Percentiles rank a stretch among this genome's conserved stretches.
Evolutionary conservation across 352 stramenopile species (phyloP).

Genomic region (Phytopythium helicoides): DNA sequence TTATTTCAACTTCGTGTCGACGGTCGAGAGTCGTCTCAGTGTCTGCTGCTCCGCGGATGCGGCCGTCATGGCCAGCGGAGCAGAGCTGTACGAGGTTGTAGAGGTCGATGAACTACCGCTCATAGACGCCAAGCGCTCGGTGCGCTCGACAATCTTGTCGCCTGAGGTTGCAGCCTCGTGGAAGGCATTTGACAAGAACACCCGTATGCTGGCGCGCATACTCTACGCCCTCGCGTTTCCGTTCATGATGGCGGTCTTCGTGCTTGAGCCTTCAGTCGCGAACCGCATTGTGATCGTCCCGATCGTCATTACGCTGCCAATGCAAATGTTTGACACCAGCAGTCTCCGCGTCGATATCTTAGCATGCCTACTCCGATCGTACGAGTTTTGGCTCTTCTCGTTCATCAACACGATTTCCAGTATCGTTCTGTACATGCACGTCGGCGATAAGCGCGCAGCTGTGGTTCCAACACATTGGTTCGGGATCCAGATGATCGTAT

Average conservation of each 20-base stretch:
- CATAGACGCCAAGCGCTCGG: constrained; percentile 9
- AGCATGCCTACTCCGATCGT: constrained; percentile 12
- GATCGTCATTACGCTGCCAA: constrained; percentile 1
- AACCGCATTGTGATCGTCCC: not conserved
- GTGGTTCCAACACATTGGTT: constrained; percentile 11
- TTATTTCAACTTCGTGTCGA: too few relatives aligned
- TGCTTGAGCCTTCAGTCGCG: not conserved
- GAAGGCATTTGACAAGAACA: not conserved
- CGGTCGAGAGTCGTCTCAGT: too few relatives aligned
- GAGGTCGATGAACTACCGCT: constrained; percentile 3
- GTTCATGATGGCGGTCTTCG: not conserved
- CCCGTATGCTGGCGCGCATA: not conserved
- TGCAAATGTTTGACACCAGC: constrained; percentile 2
- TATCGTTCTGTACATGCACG: constrained; percentile 7
- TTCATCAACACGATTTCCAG: constrained; percentile 12
- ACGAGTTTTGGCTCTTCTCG: constrained; percentile 34
- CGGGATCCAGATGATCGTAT: constrained; percentile 12
- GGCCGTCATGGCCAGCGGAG: not conserved
- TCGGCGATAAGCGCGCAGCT: constrained; percentile 9
- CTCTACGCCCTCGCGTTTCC: constrained; percentile 6
- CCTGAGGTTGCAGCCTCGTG: not conserved
- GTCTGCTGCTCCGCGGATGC: too few relatives aligned
- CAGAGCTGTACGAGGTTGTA: constrained; percentile 13
- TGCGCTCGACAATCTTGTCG: constrained; percentile 6
- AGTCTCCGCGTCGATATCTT: constrained; percentile 24